Evolutionary conservation across 352 stramenopile genomes (phyloP).

Genomic region (Pythium sukuiense): DNA sequence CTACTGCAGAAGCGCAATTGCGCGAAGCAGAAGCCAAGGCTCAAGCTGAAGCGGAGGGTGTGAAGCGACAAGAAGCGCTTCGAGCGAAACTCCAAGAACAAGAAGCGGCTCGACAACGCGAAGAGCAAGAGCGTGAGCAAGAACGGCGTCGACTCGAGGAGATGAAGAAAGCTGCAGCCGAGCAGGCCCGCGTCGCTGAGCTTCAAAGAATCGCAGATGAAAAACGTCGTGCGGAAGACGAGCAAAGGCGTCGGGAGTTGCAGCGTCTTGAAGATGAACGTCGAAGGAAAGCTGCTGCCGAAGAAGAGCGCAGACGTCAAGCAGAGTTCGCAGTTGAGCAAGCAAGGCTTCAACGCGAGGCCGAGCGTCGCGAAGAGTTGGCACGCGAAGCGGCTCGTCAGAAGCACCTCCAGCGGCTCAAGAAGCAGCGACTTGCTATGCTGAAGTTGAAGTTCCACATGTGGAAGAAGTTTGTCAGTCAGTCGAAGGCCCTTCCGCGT

Average conservation of each 20-base stretch:
- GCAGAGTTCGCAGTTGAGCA: constrained; percentile 42
- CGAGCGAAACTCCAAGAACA: constrained; percentile 24
- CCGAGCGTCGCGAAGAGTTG: constrained; percentile 45
- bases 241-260: constrained; percentile 10
- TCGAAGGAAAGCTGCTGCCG: constrained; percentile 29
- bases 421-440: constrained; percentile 54
- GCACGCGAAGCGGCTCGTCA: constrained; percentile 46
- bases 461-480: constrained; percentile 69
- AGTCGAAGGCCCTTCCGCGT: constrained; percentile 39
- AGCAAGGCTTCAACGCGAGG: constrained; percentile 44
- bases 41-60: constrained; percentile 15
- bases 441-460: constrained; percentile 56
- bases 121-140: constrained; percentile 15
- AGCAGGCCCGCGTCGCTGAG: constrained; percentile 23
- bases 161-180: constrained; percentile 15
- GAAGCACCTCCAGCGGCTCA: constrained; percentile 32
- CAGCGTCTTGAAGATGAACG: constrained; percentile 49
- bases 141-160: constrained; percentile 14
- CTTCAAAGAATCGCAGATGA: constrained; percentile 22
- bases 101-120: constrained; percentile 15
- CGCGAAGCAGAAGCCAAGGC: constrained; percentile 48
- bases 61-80: constrained; percentile 11
- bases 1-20: constrained; percentile 15
- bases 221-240: constrained; percentile 20
- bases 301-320: constrained; percentile 41